Conservation (phyloP, 2,329 filamentous ascomycete species). For the Anthostomella pinea region DNA sequence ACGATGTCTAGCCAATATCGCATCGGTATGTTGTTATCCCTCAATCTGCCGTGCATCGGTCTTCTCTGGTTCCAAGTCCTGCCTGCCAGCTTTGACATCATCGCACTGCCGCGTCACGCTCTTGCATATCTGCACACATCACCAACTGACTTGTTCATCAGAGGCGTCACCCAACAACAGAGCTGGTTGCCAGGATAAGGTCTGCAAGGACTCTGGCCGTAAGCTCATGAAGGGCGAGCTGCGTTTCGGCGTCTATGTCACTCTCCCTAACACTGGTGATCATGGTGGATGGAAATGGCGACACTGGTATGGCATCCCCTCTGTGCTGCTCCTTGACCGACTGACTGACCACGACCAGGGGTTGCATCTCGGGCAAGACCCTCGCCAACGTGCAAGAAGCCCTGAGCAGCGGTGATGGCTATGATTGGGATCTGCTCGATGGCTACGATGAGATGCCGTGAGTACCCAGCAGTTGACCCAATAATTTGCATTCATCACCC, state of each 20-base stretch:
- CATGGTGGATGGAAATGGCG: slow-evolving; percentile 72
- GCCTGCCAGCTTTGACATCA: slow-evolving; percentile 3
- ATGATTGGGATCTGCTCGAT: slow-evolving; percentile 68
- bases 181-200: slow-evolving; percentile 68
- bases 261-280: slow-evolving; percentile 46
- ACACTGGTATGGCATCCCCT: slow-evolving; percentile 67
- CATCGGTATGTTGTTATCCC: slow-evolving; percentile 12
- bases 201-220: slow-evolving; percentile 65
- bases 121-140: slow-evolving; percentile 5
- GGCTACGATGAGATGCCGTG: slow-evolving; percentile 73
- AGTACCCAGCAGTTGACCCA: no score
- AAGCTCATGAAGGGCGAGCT: slow-evolving; percentile 81
- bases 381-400: slow-evolving; percentile 62
- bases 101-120: slow-evolving; percentile 5
- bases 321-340: slow-evolving; percentile 2
- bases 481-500: no score
- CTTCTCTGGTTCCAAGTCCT: slow-evolving; percentile 1
- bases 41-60: slow-evolving; percentile 1
- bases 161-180: slow-evolving; percentile 70
- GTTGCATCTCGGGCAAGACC: slow-evolving; percentile 78
- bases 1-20: slow-evolving; percentile 1
- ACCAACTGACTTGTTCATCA: slow-evolving; percentile 36
- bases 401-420: slow-evolving; percentile 47
- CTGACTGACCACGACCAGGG: slow-evolving; percentile 52
- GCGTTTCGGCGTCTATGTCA: slow-evolving; percentile 72